These are phyloP conservation scores for Penicillium sp. DNA, from an alignment of 2,329 filamentous ascomycete species.

Conservation along the genomic window DNA sequence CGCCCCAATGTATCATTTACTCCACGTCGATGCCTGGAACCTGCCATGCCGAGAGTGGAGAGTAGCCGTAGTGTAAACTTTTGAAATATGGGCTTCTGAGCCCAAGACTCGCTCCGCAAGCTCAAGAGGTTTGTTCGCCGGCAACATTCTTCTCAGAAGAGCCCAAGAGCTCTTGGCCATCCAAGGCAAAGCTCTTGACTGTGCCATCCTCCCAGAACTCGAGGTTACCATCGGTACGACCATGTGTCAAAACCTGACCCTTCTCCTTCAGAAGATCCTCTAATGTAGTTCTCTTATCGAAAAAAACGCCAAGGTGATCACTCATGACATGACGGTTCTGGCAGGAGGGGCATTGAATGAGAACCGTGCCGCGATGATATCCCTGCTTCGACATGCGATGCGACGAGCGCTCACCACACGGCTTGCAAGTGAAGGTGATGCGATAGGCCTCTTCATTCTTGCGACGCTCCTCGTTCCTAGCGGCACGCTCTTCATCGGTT, in stretches of 20 bases:
- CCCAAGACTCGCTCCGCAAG: neutral
- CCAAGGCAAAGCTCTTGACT: constrained; percentile 24
- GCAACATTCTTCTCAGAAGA: constrained; percentile 10
- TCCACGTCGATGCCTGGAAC: constrained; percentile 21
- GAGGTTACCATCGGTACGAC: constrained; percentile 75
- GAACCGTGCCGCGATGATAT: constrained; percentile 84
- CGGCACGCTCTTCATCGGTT: constrained; percentile 33
- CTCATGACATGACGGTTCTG: constrained; percentile 86
- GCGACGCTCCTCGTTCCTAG: constrained; percentile 37
- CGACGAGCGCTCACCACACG: constrained; percentile 74
- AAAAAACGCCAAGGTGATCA: constrained; percentile 72
- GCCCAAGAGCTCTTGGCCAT: constrained; percentile 11
- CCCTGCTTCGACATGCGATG: constrained; percentile 91
- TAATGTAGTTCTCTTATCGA: constrained; percentile 41
- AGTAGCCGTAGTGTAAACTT: constrained; percentile 13
- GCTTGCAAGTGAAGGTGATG: constrained; percentile 88
- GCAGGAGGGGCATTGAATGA: constrained; percentile 85
- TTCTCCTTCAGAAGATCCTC: constrained; percentile 43
- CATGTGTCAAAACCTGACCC: constrained; percentile 73
- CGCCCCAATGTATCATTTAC: constrained; percentile 1
- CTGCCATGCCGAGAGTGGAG: constrained; percentile 26
- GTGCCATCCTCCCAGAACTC: constrained; percentile 84
- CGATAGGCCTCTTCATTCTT: constrained; percentile 69
- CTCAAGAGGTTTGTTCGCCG: constrained; percentile 1
- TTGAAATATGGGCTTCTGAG: neutral